Evolutionary conservation across 495 filamentous ascomycete species (phyloP).

Genomic region (Massariosphaeria phaeospora): DNA sequence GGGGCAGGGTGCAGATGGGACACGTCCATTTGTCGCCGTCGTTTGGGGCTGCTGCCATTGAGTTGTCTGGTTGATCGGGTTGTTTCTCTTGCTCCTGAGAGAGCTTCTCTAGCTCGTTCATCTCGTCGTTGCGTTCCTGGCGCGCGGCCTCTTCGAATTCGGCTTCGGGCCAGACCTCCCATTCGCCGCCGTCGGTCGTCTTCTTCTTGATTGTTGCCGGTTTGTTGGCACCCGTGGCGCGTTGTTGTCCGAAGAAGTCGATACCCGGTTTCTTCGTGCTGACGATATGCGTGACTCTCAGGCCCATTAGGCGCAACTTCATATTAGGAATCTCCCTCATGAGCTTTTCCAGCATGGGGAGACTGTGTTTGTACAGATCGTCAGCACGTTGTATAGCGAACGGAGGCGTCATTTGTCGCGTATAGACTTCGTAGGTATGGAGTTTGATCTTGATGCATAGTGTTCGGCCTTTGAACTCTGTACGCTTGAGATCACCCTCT

Average conservation of each 20-base stretch:
- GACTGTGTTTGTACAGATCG: constrained; percentile 73
- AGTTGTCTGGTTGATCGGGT: neutral
- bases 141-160: constrained; percentile 62
- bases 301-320: constrained; percentile 80
- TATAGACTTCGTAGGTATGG: constrained; percentile 87
- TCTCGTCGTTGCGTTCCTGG: constrained; percentile 60
- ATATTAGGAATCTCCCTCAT: constrained; percentile 80
- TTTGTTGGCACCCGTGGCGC: constrained; percentile 6
- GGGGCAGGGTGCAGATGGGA: constrained; percentile 74
- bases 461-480: constrained; percentile 82
- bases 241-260: constrained; percentile 69
- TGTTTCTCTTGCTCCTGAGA: constrained; percentile 51
- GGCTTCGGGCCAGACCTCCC: constrained; percentile 65
- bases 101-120: constrained; percentile 58
- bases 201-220: neutral
- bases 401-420: constrained; percentile 69
- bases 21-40: constrained; percentile 64
- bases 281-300: constrained; percentile 80
- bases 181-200: constrained; percentile 43
- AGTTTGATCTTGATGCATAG: constrained; percentile 89
- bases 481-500: constrained; percentile 75
- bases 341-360: constrained; percentile 81
- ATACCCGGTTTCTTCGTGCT: constrained; percentile 73
- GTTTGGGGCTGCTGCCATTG: neutral
- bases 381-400: constrained; percentile 67